Percentiles rank a stretch among this genome's conserved stretches.
phyloP scores from a whole-genome alignment of 176 grass and related monocot genomes.

The Paspalum notatum region DNA sequence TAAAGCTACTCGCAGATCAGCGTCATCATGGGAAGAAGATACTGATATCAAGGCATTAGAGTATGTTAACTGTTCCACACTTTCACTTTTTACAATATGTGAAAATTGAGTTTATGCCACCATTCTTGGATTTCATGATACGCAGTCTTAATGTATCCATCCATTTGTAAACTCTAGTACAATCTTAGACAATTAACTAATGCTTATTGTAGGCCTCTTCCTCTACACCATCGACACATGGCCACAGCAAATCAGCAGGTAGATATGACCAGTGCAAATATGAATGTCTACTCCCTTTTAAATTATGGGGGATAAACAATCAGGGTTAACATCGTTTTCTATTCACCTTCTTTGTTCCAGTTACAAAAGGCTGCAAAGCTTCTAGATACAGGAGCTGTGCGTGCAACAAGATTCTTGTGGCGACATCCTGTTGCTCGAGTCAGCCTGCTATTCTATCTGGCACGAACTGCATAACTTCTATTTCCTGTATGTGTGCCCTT shows the following conservation, averaged over 20 bases:
- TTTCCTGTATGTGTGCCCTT: slow-evolving; percentile 9
- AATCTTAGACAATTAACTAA: slow-evolving; percentile 46
- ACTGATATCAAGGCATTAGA: slow-evolving; percentile 95
- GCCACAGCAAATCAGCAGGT: slow-evolving; percentile 82
- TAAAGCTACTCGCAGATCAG: slow-evolving; percentile 69
- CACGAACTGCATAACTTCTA: slow-evolving; percentile 34
- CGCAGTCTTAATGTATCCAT: slow-evolving; percentile 3
- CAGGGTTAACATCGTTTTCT: slow-evolving; percentile 9
- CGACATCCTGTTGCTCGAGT: slow-evolving; percentile 92
- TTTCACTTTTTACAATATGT: not conserved
- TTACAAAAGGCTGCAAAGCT: slow-evolving; percentile 97
- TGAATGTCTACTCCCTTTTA: slow-evolving; percentile 14
- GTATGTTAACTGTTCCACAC: slow-evolving; percentile 42
- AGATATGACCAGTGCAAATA: not conserved
- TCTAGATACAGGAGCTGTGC: slow-evolving; percentile 92
- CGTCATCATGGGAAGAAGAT: slow-evolving; percentile 97
- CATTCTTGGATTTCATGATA: slow-evolving; percentile 9
- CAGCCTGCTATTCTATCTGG: slow-evolving; percentile 94
- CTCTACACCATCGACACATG: slow-evolving; percentile 97
- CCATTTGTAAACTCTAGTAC: slow-evolving; percentile 30
- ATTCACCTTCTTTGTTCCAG: slow-evolving; percentile 57
- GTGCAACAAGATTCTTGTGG: slow-evolving; percentile 97
- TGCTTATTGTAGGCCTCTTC: slow-evolving; percentile 78
- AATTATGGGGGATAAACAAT: not conserved
- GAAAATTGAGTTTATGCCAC: slow-evolving; percentile 3